Base-by-base conservation (phyloP, 345 rosid species). In the Rhizophora apiculata region DNA sequence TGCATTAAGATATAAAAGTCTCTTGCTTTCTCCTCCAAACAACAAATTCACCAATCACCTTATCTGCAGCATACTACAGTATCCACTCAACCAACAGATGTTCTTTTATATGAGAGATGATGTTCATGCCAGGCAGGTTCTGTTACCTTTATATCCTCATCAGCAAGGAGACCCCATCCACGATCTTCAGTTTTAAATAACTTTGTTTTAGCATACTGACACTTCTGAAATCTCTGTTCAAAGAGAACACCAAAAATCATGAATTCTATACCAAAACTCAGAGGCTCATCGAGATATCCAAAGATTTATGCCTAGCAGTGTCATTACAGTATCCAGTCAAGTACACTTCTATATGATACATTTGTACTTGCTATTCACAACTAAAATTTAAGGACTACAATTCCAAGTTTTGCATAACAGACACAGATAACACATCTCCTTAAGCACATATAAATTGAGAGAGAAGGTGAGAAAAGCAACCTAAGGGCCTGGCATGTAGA, bases 91-190 rank as follows among this genome's bases (percentile, higher is more conserved):
- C 32, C n/a, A 67, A 43, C 21, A 24, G 27, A 67, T 26, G 5
- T 18, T 60, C 5, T 43, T 43, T 43, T 2, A n/a, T 29, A 56
- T 24, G 26, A 55, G 15, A 0, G 4, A 30, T 56, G 27, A 55
- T 64, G 37, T 7, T 27, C 56, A 61, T 55, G 31, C 30, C 16
- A 55, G 26, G 20, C 56, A 49, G 43, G 56, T 24, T 70, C 21
- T 46, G 56, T 64, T 78, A 94, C 99, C 93, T 89, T 87, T 10
- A 95, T 89, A 18, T 88, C 82, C 79, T 88, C 96, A 72, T 81
- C 82, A 74, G 96, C 96, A 64, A 88, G 84, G 52, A 95, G 88
- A 75, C 99, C 99, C 86, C 89, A 89, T 0, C 99, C 99, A 68
- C 97, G 82, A 34, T 93, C 96, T 67, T 89, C 96, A 0, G 85